Percentiles rank a stretch among this genome's conserved stretches.
These are phyloP conservation scores for Narthecium ossifragum DNA, from an alignment of 106 monocot genomes.

Conservation along the genomic window DNA sequence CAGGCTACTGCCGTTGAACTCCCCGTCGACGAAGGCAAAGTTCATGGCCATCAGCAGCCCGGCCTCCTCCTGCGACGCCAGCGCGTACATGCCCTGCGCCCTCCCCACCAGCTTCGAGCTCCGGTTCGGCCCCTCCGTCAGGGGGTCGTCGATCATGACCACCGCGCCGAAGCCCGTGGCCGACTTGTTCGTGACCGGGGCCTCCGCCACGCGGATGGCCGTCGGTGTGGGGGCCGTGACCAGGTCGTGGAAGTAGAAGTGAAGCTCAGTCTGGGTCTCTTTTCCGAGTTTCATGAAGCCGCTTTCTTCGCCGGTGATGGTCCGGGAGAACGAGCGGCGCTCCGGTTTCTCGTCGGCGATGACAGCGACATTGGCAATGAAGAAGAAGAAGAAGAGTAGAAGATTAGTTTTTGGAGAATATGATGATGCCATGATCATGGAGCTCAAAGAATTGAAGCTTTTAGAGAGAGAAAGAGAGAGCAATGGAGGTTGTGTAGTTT, in stretches of 20 bases:
- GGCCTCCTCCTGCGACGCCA: not conserved
- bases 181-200: not conserved
- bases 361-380: not conserved
- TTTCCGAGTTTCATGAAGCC: not conserved
- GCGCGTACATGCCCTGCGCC: slow-evolving; percentile 23
- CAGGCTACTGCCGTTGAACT: slow-evolving; percentile 22
- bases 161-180: slow-evolving; percentile 3
- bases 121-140: slow-evolving; percentile 10
- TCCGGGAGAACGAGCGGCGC: not conserved
- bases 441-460: no score
- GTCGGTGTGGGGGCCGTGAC: slow-evolving; percentile 10
- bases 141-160: slow-evolving; percentile 15
- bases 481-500: no score
- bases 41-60: slow-evolving; percentile 18
- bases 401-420: not conserved
- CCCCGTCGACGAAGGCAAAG: slow-evolving; percentile 8
- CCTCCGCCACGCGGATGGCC: not conserved
- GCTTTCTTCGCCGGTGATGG: not conserved
- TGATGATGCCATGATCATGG: not conserved
- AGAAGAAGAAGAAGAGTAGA: not conserved
- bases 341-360: not conserved
- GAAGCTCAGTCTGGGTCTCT: slow-evolving; percentile 6
- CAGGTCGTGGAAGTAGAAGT: slow-evolving; percentile 31
- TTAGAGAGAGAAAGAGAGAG: no score
- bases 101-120: slow-evolving; percentile 14